Evolutionary conservation across 768 basidiomycete species (phyloP), one percentile per base, ranked within the genome.

Genomic region (Tremella mesenterica): DNA sequence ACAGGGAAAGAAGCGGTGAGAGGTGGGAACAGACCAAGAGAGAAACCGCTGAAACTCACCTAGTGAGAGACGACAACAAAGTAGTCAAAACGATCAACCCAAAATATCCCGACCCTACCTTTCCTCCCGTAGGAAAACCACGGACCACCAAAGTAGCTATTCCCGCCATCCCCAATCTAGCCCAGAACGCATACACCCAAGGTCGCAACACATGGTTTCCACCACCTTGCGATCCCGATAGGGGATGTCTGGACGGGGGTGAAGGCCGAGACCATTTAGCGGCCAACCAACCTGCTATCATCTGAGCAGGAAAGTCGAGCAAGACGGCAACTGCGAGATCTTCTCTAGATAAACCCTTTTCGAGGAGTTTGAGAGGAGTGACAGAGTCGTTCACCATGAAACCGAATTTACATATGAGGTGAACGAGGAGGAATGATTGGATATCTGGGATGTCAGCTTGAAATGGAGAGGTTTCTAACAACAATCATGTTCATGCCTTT

Each of bases 301-400:
- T 89, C 77, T 97, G 92, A 75, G 95, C 93, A 1, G 95, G 95
- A 63, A 97, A 96, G 73, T 99, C 95, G 59, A 97, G 85, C 33
- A 97, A 81, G 39, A 93, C 92, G 3, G 89, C 85, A 14, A 91
- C 78, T n/a, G 95, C 91, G 33, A 97, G 79, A 64, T 99, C 95
- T 76, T 97, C 95, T 34, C 91, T 85, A 54, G 83, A 85, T 50
- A 99, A 79, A 1, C 95, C 95, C 69, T 97, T 97, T 73, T 99
- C 95, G 38, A 99, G 85, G 75, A 97, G 81, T 70, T 99, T 99
- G 39, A 97, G 79, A 21, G 81, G 83, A 2, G 88, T 90, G 12
- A 84, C 86, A 5, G 89, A 85, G 43, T 97, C 95, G 74, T 90
- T 89, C 23, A 89, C 88, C 44, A 88, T 87, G 72, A 91, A 95